Conservation (phyloP, 2,329 filamentous ascomycete genomes). For the Tolypocladium tropicale region DNA sequence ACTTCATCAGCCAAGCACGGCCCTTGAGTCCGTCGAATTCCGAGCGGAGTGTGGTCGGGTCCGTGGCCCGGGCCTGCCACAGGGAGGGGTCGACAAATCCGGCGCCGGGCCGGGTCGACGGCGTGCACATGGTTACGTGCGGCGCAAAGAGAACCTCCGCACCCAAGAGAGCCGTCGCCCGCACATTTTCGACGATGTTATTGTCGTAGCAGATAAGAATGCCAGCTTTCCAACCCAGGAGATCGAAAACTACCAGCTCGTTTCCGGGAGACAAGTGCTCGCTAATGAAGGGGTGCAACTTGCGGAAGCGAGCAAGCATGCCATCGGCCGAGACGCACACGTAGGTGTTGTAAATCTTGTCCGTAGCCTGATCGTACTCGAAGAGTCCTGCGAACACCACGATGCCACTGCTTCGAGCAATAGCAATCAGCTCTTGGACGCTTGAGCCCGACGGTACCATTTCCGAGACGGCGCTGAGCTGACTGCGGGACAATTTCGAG, state of each 20-base stretch:
- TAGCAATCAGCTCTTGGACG: not conserved
- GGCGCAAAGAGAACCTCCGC: conserved; percentile 9
- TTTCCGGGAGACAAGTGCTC: conserved; percentile 4
- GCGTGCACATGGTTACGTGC: conserved; percentile 11
- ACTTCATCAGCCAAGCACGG: conserved; percentile 10
- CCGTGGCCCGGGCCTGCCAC: conserved; percentile 2
- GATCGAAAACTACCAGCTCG: conserved; percentile 8
- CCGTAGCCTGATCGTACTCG: conserved; percentile 2
- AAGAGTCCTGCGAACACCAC: conserved; percentile 6
- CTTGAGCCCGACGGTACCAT: not conserved
- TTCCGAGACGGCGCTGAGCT: not conserved
- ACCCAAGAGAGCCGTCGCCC: conserved; percentile 5
- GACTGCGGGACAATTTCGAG: not conserved
- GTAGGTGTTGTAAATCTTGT: conserved; percentile 8
- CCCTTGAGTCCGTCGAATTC: conserved; percentile 10
- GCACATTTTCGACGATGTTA: conserved; percentile 10
- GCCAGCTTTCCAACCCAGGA: conserved; percentile 8
- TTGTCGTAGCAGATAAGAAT: conserved; percentile 13
- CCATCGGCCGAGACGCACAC: conserved; percentile 6
- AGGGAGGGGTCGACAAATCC: conserved; percentile 8
- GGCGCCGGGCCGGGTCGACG: conserved; percentile 7
- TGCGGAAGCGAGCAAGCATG: conserved; percentile 8
- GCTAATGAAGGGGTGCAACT: conserved; percentile 10
- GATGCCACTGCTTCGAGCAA: conserved; percentile 1
- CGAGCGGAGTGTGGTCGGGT: conserved; percentile 7